These are phyloP conservation scores for Musa beccarii DNA, from an alignment of 176 grass and related monocot species.

Conservation along the genomic window DNA sequence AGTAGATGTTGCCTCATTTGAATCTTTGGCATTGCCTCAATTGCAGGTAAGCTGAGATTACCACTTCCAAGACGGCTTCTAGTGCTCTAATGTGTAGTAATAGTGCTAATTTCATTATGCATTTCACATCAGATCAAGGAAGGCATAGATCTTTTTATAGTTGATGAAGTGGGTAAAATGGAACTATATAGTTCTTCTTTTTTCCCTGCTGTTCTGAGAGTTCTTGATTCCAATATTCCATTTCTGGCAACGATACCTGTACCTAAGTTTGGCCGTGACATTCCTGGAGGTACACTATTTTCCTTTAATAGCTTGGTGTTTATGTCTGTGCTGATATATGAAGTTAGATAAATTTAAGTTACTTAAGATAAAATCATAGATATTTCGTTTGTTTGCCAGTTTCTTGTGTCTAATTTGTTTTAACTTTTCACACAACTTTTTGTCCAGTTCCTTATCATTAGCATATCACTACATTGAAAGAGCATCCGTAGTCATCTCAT, in stretches of 20 bases:
- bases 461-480: neutral
- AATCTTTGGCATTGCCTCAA: slow-evolving; percentile 72
- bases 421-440: neutral
- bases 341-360: neutral
- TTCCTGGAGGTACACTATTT: slow-evolving; percentile 55
- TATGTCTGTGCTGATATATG: neutral
- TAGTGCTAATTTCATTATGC: slow-evolving; percentile 19
- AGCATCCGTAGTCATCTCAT: neutral
- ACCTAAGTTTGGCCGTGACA: slow-evolving; percentile 64
- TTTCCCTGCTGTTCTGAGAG: slow-evolving; percentile 74
- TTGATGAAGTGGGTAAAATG: slow-evolving; percentile 98
- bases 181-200: slow-evolving; percentile 77
- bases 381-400: neutral
- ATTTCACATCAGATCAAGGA: slow-evolving; percentile 49
- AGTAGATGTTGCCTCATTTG: slow-evolving; percentile 75
- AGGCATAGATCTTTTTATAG: slow-evolving; percentile 70
- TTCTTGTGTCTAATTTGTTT: neutral
- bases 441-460: neutral
- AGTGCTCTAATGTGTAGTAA: neutral
- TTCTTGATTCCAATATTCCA: slow-evolving; percentile 73
- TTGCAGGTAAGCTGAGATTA: slow-evolving; percentile 43
- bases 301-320: neutral
- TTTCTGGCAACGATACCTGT: slow-evolving; percentile 62
- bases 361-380: neutral
- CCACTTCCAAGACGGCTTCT: neutral